Evolutionary conservation across 2,329 filamentous ascomycete genomes (phyloP).

Genomic region (Cercospora berteroae): DNA sequence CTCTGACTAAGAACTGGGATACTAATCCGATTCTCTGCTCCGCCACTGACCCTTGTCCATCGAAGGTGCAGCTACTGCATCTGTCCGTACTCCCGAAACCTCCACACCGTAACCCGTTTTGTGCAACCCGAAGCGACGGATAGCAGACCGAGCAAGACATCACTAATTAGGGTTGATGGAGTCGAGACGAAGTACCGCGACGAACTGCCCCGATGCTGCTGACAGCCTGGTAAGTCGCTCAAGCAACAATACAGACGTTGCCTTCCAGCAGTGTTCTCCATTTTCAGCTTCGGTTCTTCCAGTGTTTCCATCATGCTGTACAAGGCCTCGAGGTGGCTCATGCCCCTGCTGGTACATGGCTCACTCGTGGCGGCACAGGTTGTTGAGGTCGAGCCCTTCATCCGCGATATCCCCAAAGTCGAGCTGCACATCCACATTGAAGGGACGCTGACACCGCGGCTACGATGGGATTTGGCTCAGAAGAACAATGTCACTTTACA

Average conservation of each 20-base stretch:
- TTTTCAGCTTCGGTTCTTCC: background rate
- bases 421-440: conserved; percentile 52
- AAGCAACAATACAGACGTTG: background rate
- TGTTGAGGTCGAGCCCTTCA: conserved; percentile 32
- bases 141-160: background rate
- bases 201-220: background rate
- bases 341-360: background rate
- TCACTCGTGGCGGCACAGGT: background rate
- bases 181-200: background rate
- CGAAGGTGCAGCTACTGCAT: background rate
- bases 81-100: background rate
- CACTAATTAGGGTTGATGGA: background rate
- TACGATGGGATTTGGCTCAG: conserved; percentile 45
- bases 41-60: background rate
- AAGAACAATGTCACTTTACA: conserved; percentile 36
- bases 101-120: background rate
- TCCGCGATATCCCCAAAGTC: conserved; percentile 44
- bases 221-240: background rate
- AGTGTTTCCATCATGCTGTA: background rate
- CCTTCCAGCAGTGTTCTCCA: background rate
- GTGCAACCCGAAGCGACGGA: background rate
- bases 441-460: conserved; percentile 44
- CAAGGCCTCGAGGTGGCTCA: background rate
- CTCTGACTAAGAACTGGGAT: background rate
- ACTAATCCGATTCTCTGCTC: background rate